Conservation (phyloP, 768 basidiomycete species). For the Amanita pallidorosea region DNA sequence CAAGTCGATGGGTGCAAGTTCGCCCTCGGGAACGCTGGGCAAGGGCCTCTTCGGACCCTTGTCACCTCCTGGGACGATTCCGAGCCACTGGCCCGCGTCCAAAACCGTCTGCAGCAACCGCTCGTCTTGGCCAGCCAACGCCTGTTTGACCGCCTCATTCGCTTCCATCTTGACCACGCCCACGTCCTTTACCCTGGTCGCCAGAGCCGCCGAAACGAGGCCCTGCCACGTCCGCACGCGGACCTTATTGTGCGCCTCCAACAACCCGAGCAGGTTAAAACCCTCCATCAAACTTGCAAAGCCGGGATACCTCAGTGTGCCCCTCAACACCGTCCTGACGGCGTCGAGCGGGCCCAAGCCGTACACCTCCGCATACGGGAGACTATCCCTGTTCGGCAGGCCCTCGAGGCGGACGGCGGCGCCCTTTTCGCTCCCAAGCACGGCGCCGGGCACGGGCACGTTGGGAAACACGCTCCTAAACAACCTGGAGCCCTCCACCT, state of each 20-base stretch:
- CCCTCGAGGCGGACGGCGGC: conserved; percentile 57
- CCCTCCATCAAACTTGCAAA: conserved; percentile 66
- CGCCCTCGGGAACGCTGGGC: conserved; percentile 32
- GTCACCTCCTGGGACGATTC: background rate
- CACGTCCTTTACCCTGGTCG: conserved; percentile 4
- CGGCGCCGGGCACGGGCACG: conserved; percentile 29
- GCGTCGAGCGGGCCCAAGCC: conserved; percentile 28
- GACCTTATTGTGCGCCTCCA: conserved; percentile 33
- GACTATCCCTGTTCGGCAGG: conserved; percentile 74
- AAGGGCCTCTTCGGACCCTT: conserved; percentile 11
- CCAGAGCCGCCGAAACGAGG: conserved; percentile 15
- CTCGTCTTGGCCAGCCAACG: conserved; percentile 6
- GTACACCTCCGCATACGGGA: conserved; percentile 63
- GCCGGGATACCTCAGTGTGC: conserved; percentile 86
- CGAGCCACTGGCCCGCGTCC: conserved; percentile 29
- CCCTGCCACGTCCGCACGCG: conserved; percentile 26
- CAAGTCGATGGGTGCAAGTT: conserved; percentile 53
- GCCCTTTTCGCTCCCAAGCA: conserved; percentile 25
- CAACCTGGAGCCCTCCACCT: conserved; percentile 42
- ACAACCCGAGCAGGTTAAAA: conserved; percentile 61
- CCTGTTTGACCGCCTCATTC: conserved; percentile 1
- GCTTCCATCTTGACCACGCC: background rate
- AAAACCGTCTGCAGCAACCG: conserved; percentile 13
- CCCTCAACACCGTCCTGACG: conserved; percentile 64
- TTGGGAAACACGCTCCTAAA: conserved; percentile 48